Percentiles rank a stretch among this genome's conserved stretches.
phyloP scores from a whole-genome alignment of 495 filamentous ascomycete genomes.

The Endocarpon pusillum region DNA sequence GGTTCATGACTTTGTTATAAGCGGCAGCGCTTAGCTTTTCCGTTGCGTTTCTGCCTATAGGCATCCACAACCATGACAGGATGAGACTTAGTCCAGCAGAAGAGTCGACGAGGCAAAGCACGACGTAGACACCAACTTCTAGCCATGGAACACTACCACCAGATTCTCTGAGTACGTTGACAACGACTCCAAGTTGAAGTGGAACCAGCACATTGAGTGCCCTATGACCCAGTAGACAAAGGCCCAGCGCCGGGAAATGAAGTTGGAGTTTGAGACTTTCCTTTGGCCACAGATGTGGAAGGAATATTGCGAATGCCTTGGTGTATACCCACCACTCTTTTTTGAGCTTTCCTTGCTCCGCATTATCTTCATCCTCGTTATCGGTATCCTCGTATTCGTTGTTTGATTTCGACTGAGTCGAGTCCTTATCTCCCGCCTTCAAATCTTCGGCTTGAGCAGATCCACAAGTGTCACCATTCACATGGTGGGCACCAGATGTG shows the following conservation, averaged over 20 bases:
- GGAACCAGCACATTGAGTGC: constrained; percentile 47
- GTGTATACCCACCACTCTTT: not conserved
- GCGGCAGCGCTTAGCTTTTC: constrained; percentile 42
- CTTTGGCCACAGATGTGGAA: constrained; percentile 49
- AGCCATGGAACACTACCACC: constrained; percentile 7
- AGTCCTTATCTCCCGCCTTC: too few species aligned
- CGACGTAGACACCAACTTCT: constrained; percentile 24
- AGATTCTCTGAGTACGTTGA: constrained; percentile 30
- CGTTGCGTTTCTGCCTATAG: constrained; percentile 46
- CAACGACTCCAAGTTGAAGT: constrained; percentile 45
- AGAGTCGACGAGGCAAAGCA: constrained; percentile 31
- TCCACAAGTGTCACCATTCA: too few species aligned
- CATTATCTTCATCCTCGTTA: constrained; percentile 1
- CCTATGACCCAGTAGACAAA: constrained; percentile 44
- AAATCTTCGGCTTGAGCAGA: too few species aligned
- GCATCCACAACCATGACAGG: constrained; percentile 44
- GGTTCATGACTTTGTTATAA: constrained; percentile 58
- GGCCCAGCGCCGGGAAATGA: constrained; percentile 34
- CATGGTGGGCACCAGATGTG: too few species aligned
- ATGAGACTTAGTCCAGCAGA: not conserved
- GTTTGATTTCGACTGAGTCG: too few species aligned
- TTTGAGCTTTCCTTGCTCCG: not conserved
- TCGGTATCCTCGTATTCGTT: constrained; percentile 1
- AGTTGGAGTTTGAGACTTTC: constrained; percentile 37
- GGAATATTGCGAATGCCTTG: constrained; percentile 28